A percentile compares a stretch with the other conserved stretches of the same genome.
Conservation (phyloP, 2,329 filamentous ascomycete species). For the Monascus ruber region DNA sequence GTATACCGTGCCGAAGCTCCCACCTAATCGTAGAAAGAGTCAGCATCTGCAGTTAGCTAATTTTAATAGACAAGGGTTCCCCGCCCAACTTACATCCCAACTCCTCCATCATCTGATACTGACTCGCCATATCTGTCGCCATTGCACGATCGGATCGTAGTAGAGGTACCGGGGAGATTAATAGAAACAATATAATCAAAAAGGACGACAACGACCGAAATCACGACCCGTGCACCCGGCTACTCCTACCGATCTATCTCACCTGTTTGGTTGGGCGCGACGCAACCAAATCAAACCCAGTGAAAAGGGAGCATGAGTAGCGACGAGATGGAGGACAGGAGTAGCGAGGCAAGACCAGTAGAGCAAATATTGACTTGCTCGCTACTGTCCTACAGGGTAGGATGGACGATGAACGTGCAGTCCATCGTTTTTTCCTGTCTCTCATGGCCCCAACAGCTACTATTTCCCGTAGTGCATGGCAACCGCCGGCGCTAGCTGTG, state of each 20-base stretch:
- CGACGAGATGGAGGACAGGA: too few relatives aligned
- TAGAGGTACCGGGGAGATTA: neutral
- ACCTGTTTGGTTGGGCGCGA: neutral
- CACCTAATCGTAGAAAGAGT: slow-evolving; percentile 44
- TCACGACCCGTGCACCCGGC: neutral
- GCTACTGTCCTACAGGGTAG: neutral
- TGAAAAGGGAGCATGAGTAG: too few relatives aligned
- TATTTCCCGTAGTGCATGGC: slow-evolving; percentile 7
- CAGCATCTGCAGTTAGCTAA: neutral
- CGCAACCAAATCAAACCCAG: too few relatives aligned
- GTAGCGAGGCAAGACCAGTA: too few relatives aligned
- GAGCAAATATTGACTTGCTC: neutral
- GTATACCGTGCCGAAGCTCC: slow-evolving; percentile 94
- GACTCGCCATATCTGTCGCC: slow-evolving; percentile 55
- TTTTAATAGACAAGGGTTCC: neutral
- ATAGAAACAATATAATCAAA: neutral
- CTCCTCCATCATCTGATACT: slow-evolving; percentile 93
- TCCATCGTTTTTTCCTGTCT: neutral
- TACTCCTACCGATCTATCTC: neutral
- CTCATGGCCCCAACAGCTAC: neutral
- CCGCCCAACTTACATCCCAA: slow-evolving; percentile 62
- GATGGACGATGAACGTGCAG: too few relatives aligned
- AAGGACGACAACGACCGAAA: neutral
- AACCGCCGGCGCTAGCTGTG: slow-evolving; percentile 6
- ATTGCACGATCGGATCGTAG: slow-evolving; percentile 11